A percentile compares a stretch with the other conserved stretches of the same genome.
Conservation (phyloP, 805 yeast genomes). For the Candida ovalis region DNA sequence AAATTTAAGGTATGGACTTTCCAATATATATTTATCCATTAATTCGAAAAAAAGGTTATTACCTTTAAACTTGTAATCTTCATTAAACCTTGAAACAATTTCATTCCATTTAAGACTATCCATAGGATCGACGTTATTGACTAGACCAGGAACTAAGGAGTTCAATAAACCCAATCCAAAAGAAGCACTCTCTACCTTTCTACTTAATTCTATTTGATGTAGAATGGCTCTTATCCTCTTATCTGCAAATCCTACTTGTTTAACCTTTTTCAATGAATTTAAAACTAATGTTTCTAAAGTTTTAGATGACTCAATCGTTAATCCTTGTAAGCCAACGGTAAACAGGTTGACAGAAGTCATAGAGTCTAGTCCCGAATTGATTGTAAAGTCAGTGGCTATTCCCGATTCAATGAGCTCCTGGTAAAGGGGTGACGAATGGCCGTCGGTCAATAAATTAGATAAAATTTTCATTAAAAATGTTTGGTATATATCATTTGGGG, state of each 20-base stretch:
- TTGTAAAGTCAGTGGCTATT: slow-evolving; percentile 78
- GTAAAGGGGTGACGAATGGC: slow-evolving; percentile 88
- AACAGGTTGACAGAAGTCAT: slow-evolving; percentile 74
- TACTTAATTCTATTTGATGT: slow-evolving; percentile 79
- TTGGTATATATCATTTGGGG: slow-evolving; percentile 64
- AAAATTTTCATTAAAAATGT: slow-evolving; percentile 70
- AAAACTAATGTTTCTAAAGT: slow-evolving; percentile 45
- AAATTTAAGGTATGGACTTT: slow-evolving; percentile 62
- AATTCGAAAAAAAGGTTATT: slow-evolving; percentile 59
- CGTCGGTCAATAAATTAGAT: slow-evolving; percentile 73
- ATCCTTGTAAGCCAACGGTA: slow-evolving; percentile 83
- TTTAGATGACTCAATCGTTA: slow-evolving; percentile 43
- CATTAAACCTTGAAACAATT: slow-evolving; percentile 54
- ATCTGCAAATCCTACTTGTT: slow-evolving; percentile 45
- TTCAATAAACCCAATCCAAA: slow-evolving; percentile 80
- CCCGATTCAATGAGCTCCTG: slow-evolving; percentile 84
- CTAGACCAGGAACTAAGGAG: slow-evolving; percentile 80
- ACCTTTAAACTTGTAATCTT: slow-evolving; percentile 48
- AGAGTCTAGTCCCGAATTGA: slow-evolving; percentile 83
- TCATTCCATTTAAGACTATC: slow-evolving; percentile 62
- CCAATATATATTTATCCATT: slow-evolving; percentile 49
- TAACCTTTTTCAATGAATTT: slow-evolving; percentile 42
- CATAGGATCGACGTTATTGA: slow-evolving; percentile 76
- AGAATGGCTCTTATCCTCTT: slow-evolving; percentile 77
- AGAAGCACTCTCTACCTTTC: slow-evolving; percentile 84